phyloP scores from a whole-genome alignment of 164 flowering plant species.

The Liriodendron chinense region DNA sequence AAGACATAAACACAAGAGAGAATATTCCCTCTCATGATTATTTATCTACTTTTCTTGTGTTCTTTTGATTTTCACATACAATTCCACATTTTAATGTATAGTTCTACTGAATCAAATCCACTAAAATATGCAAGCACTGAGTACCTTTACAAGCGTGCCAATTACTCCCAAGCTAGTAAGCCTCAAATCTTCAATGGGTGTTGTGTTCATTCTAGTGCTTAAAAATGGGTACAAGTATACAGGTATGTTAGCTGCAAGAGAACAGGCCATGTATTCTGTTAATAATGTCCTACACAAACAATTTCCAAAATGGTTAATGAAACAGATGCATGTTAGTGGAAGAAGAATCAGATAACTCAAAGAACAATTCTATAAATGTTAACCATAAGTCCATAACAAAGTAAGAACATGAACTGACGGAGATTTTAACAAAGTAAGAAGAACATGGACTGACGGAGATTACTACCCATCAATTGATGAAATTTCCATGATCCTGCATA shows the following conservation, averaged over 20 bases:
- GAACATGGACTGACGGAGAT: neutral
- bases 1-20: no score
- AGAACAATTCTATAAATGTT: neutral
- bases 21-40: no score
- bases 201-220: slow-evolving; percentile 77
- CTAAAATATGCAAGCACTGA: slow-evolving; percentile 10
- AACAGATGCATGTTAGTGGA: neutral
- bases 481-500: neutral
- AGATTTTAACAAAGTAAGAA: no score
- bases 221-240: slow-evolving; percentile 87
- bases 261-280: neutral
- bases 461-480: neutral
- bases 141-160: slow-evolving; percentile 92
- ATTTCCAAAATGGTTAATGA: neutral
- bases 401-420: neutral
- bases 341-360: neutral
- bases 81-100: no score
- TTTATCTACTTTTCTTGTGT: no score
- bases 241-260: slow-evolving; percentile 88
- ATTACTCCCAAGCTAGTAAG: slow-evolving; percentile 94
- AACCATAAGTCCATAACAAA: neutral
- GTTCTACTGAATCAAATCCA: neutral
- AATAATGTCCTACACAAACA: neutral
- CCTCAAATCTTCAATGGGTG: slow-evolving; percentile 89
- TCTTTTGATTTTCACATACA: no score